Conservation (phyloP, 2,329 filamentous ascomycete genomes). For the Ceratocystis cacaofunesta region DNA sequence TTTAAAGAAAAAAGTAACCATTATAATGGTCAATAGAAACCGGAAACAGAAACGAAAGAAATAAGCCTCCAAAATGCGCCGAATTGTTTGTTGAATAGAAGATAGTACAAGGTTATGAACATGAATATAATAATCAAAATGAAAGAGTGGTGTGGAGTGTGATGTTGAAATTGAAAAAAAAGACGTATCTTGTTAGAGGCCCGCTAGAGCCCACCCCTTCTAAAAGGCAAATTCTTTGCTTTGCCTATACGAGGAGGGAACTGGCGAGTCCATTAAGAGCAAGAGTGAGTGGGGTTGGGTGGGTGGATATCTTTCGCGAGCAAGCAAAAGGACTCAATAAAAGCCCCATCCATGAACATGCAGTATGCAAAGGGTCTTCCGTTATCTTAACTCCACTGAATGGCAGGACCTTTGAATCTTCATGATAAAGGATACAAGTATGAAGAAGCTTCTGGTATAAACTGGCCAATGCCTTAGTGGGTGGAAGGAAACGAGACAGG, state of each 20-base stretch:
- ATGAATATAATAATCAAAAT: background rate
- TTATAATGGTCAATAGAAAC: background rate
- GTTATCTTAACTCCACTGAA: background rate
- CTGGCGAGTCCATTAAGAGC: background rate
- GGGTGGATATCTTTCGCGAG: background rate
- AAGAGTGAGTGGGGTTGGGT: background rate
- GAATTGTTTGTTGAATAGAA: background rate
- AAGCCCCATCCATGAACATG: background rate
- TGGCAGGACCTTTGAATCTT: background rate
- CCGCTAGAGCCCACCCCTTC: no score
- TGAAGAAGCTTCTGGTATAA: background rate
- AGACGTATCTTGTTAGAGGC: no score
- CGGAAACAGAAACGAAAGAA: background rate
- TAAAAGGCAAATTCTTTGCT: no score
- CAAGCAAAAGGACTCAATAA: background rate
- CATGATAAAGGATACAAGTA: background rate
- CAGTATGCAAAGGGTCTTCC: background rate
- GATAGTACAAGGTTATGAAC: slow-evolving; percentile 1
- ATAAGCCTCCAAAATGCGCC: background rate
- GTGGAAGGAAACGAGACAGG: background rate
- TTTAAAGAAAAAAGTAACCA: background rate
- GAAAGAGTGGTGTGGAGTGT: background rate
- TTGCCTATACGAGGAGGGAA: background rate
- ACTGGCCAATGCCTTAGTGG: background rate
- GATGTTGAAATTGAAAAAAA: background rate